These are phyloP conservation scores for Verticillium nubilum DNA, from an alignment of 2,329 filamentous ascomycete genomes.

Conservation along the genomic window DNA sequence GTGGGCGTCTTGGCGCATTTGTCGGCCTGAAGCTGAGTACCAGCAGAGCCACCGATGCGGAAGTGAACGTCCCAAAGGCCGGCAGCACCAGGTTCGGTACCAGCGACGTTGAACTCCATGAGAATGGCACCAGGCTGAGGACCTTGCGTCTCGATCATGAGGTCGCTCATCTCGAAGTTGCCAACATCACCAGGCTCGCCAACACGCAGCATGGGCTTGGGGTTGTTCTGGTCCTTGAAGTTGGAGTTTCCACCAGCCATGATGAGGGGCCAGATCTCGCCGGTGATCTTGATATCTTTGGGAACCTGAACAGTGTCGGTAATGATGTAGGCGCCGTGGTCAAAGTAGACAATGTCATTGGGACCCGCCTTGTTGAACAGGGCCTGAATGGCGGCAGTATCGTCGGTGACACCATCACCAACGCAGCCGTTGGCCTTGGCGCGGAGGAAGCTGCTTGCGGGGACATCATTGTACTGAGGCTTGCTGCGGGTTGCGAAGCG, in stretches of 20 bases:
- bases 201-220: conserved; percentile 79
- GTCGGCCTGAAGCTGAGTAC: conserved; percentile 75
- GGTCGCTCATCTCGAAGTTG: conserved; percentile 78
- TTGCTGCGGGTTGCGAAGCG: conserved; percentile 78
- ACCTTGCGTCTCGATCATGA: conserved; percentile 80
- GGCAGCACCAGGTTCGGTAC: conserved; percentile 59
- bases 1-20: conserved; percentile 73
- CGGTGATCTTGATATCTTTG: conserved; percentile 79
- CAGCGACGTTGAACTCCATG: conserved; percentile 84
- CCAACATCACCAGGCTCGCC: conserved; percentile 73
- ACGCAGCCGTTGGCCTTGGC: conserved; percentile 78
- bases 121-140: conserved; percentile 82
- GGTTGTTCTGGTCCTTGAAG: conserved; percentile 71
- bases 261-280: conserved; percentile 87
- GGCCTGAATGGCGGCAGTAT: conserved; percentile 78
- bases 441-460: conserved; percentile 69
- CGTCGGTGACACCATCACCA: conserved; percentile 83
- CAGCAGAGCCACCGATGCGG: conserved; percentile 81
- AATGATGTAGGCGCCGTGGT: conserved; percentile 68
- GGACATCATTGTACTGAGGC: conserved; percentile 74
- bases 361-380: conserved; percentile 63
- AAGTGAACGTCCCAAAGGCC: conserved; percentile 97
- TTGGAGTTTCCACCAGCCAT: conserved; percentile 68
- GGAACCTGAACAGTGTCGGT: conserved; percentile 66
- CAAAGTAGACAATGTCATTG: conserved; percentile 67